A percentile compares a stretch with the other conserved stretches of the same genome.
Evolutionary conservation across 441 rosid genomes (phyloP).

Genomic region (Dalechampia spathulata): DNA sequence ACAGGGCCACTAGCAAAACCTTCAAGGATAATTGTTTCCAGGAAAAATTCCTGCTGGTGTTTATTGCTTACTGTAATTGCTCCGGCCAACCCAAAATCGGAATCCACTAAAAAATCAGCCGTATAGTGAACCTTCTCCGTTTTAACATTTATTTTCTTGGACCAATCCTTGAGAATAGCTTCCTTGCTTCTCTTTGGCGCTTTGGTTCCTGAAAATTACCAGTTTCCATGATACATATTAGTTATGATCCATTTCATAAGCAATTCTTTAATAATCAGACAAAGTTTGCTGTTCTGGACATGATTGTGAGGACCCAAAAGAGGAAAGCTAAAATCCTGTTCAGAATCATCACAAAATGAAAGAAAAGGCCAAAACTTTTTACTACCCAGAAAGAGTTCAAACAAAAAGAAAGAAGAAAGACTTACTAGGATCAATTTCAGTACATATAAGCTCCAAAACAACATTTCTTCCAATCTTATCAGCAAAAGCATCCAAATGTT

Average conservation of each 20-base stretch:
- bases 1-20: conserved; percentile 81
- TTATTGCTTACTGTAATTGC: conserved; percentile 75
- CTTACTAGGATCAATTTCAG: conserved; percentile 81
- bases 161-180: conserved; percentile 74
- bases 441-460: conserved; percentile 73
- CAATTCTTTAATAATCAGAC: no score
- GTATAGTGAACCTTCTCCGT: conserved; percentile 74
- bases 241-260: no score
- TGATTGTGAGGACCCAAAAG: no score
- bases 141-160: conserved; percentile 58
- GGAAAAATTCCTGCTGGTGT: conserved; percentile 78
- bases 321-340: no score
- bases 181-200: conserved; percentile 64
- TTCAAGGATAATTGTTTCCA: conserved; percentile 76
- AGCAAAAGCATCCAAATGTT: conserved; percentile 59
- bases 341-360: no score
- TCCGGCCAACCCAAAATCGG: conserved; percentile 74
- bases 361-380: no score
- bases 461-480: conserved; percentile 79
- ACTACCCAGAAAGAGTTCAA: background rate
- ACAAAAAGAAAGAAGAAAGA: background rate
- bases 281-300: no score
- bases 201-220: conserved; percentile 47
- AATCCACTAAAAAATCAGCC: conserved; percentile 68
- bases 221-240: no score